Evolutionary conservation across 257 asterid species (phyloP).

Genomic region (Solanum chmielewskii): DNA sequence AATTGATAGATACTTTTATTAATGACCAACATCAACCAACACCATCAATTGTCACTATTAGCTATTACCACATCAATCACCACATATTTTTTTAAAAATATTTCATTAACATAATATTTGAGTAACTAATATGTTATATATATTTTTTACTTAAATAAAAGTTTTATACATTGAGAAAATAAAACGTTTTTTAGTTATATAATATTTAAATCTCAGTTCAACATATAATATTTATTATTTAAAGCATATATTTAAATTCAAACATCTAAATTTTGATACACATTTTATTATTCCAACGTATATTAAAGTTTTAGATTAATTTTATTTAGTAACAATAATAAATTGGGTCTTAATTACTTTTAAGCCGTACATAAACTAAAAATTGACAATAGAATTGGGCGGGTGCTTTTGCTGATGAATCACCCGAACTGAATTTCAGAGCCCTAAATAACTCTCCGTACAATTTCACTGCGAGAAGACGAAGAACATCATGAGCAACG

Average conservation of each 20-base stretch:
- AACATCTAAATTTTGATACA: background rate
- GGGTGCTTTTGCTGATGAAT: background rate
- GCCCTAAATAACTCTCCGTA: background rate
- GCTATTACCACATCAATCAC: no score
- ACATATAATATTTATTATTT: background rate
- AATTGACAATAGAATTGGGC: background rate
- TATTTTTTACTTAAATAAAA: background rate
- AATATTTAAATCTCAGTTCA: background rate
- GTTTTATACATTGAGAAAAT: background rate
- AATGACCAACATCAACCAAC: background rate
- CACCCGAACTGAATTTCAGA: background rate
- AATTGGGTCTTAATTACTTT: background rate
- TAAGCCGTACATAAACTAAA: background rate
- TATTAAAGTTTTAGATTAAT: background rate
- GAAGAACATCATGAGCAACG: constrained; percentile 16
- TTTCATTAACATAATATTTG: background rate
- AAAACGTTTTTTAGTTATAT: background rate
- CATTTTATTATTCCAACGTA: background rate
- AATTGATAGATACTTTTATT: no score
- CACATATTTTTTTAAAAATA: background rate
- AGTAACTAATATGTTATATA: background rate
- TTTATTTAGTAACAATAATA: background rate
- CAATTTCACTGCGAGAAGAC: background rate
- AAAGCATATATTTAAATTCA: background rate
- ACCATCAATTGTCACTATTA: no score